Base-by-base conservation (phyloP, 2,329 filamentous ascomycete genomes). In the Phaeosphaeriaceae sp. region DNA sequence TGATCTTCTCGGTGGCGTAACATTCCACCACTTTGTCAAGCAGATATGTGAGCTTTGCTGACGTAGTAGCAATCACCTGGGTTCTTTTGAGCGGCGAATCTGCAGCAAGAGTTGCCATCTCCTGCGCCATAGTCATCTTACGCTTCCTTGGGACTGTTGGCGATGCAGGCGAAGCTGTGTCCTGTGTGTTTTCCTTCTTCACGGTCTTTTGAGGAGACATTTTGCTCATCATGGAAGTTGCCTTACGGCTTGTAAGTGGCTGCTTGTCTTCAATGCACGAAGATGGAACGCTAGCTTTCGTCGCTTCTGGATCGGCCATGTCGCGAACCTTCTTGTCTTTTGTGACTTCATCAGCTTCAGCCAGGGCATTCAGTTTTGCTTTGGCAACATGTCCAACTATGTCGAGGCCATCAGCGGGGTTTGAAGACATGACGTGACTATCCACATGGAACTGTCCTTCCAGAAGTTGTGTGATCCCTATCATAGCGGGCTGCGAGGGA, bases 41-140 rank as follows among this genome's bases (percentile, higher is more conserved):
- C 6, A 97, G 81, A 70, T 97, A 97, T 2, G 91, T 94, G 2
- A 97, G 82, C 76, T 98, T 98, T 0, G 91, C 88, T 0, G 94
- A 97, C 0, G 89, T 87, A 0, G 94, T 97, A 3, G 92, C 93
- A n/a, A 91, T 80, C 21, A 97, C 82, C 54, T 79, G 85, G 0
- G 90, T 87, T 32, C 82, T 76, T 10, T 83, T 80, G 17, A 95
- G 81, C 0, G 87, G 82, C 0, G 85, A 87, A 0, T 82, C 78
- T 1, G 81, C 15, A 8, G 72, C 62, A 0, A 81, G 64, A 1
- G 65, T 54, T 19, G 72, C 71, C 21, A 54, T 63, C 43, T 75
- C 73, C 28, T 77, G 75, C 11, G 64, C 62, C 13, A 71, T 32
- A 9, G 73, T 76, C 26, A 76, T 65, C 44, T 71, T 76, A 47